Base-by-base conservation (phyloP, 2,329 filamentous ascomycete species). In the Gaeumannomyces tritici region DNA sequence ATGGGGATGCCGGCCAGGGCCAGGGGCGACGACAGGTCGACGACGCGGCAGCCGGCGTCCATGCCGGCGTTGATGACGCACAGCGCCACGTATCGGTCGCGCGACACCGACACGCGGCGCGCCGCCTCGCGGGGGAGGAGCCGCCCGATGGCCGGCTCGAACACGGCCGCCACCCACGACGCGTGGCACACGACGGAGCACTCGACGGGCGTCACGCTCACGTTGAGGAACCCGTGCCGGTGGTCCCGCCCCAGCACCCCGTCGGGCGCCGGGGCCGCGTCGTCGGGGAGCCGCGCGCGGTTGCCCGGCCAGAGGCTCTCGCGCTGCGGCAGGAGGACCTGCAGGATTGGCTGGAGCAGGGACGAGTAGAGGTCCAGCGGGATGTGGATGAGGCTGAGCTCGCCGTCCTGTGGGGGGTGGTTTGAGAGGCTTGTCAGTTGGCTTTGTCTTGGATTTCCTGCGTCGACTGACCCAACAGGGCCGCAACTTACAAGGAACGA, bases 1-100 rank as follows among this genome's bases (percentile, higher is more conserved):
- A 99, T 96, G 61, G 93, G 90, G 61, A 98, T 95, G 68, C 91
- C 91, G 60, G 93, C 93, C 72, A 97, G 82, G 31, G 95, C 93
- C 35, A 98, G 81, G 6, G 93, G 95, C 61, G 88, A 93, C 9
- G 93, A 97, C 65, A 99, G 76, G 71, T 98, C 93, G 69, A 97
- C 84, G 8, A 99, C 93, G 62, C 93, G 85, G 68, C 93, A 91
- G 8, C 92, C 93, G 12, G 93, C 93, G 72, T 97, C 93, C 68
- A 96, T 87, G 9, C 93, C 92, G 68, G 93, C 89, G 66, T 90
- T 92, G 65, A 91, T 91, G 64, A 99, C 91, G 65, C 92, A 91
- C 73, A 98, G 90, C 42, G 93, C 89, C 47, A 93, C 86, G 73
- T 93, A 98, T 61, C 90, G 87, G 68, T 97, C 91, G 64, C 85